Evolutionary conservation across 768 basidiomycete genomes (phyloP).

Genomic region (Lanmaoa rubissima): DNA sequence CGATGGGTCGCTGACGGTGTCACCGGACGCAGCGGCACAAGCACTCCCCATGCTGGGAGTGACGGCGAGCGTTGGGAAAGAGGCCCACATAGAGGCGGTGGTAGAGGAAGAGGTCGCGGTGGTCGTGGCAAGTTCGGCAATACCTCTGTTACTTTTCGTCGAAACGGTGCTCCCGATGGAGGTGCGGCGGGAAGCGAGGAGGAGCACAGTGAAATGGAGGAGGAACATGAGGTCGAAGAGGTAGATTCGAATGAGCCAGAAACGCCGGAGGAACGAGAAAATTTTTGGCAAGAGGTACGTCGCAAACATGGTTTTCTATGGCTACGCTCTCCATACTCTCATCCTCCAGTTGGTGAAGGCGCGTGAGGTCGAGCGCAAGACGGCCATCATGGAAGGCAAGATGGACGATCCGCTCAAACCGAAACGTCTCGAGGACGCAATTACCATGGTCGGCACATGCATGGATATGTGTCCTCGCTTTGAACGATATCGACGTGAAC

Average conservation of each 20-base stretch:
- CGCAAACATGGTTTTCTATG: conserved; percentile 6
- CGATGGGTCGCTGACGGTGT: conserved; percentile 54
- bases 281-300: conserved; percentile 70
- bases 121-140: conserved; percentile 41
- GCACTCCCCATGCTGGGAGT: conserved; percentile 34
- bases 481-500: conserved; percentile 87
- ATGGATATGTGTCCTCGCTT: conserved; percentile 93
- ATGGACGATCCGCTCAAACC: conserved; percentile 85
- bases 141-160: conserved; percentile 37
- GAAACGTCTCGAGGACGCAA: conserved; percentile 83
- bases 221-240: conserved; percentile 29
- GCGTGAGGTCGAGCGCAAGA: conserved; percentile 68
- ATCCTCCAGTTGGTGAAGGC: conserved; percentile 61
- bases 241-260: conserved; percentile 52
- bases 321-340: conserved; percentile 23
- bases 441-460: conserved; percentile 91
- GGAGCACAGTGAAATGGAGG: conserved; percentile 35
- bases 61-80: conserved; percentile 64
- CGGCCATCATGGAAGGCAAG: conserved; percentile 76
- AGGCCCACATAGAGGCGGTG: conserved; percentile 53
- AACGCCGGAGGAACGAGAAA: conserved; percentile 61
- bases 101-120: conserved; percentile 43
- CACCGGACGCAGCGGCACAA: conserved; percentile 33
- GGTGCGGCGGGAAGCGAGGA: conserved; percentile 35
- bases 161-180: conserved; percentile 26